Conservation (phyloP, 1,139 yeast genomes). For the Debaryomycetaceae sp. region DNA sequence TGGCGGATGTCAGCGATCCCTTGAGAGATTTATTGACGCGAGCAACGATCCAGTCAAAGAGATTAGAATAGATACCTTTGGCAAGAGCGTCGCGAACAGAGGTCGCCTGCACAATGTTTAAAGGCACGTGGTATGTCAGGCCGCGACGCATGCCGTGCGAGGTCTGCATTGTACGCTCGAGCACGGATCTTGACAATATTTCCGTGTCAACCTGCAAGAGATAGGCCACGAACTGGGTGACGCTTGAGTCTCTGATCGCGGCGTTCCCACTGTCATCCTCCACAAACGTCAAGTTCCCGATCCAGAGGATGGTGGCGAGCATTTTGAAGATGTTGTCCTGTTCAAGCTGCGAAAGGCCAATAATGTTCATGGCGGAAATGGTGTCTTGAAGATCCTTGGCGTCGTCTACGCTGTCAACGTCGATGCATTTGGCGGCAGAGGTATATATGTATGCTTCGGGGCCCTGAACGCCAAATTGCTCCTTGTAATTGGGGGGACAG, state of each 20-base stretch:
- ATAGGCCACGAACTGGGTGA: slow-evolving; percentile 90
- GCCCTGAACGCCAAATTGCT: slow-evolving; percentile 75
- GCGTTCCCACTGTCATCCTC: slow-evolving; percentile 89
- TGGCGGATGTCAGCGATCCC: slow-evolving; percentile 34
- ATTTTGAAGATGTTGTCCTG: slow-evolving; percentile 86
- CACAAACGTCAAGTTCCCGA: slow-evolving; percentile 79
- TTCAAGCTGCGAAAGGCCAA: slow-evolving; percentile 72
- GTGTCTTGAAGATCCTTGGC: slow-evolving; percentile 70
- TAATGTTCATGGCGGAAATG: slow-evolving; percentile 71
- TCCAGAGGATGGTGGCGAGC: slow-evolving; percentile 83
- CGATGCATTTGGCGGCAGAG: slow-evolving; percentile 72
- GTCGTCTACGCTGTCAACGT: slow-evolving; percentile 85
- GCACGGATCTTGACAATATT: slow-evolving; percentile 54
- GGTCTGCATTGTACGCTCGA: slow-evolving; percentile 82
- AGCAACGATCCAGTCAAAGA: slow-evolving; percentile 96
- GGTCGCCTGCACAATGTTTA: slow-evolving; percentile 83
- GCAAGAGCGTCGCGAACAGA: slow-evolving; percentile 95
- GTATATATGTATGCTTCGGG: slow-evolving; percentile 92
- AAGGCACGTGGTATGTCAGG: slow-evolving; percentile 87
- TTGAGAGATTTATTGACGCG: slow-evolving; percentile 68
- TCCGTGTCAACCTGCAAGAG: slow-evolving; percentile 71
- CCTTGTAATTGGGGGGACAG: slow-evolving; percentile 78
- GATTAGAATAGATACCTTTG: slow-evolving; percentile 83
- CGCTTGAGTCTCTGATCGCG: slow-evolving; percentile 69
- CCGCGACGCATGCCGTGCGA: slow-evolving; percentile 84